These are phyloP conservation scores for Aureobasidium sp. DNA, from an alignment of 2,329 filamentous ascomycete genomes.

Conservation along the genomic window DNA sequence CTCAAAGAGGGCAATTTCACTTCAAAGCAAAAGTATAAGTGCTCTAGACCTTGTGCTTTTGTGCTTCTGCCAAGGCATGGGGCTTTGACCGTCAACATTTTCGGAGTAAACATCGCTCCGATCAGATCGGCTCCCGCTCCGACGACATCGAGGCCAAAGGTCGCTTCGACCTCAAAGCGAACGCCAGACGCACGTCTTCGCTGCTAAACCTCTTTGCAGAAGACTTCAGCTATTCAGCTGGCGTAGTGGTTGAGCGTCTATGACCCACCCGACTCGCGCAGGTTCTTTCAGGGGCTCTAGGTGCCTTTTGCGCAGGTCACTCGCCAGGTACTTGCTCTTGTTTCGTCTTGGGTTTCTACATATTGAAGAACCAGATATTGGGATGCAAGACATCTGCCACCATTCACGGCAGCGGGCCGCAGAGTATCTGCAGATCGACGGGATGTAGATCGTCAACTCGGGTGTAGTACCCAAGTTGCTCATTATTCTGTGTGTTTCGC, in stretches of 20 bases:
- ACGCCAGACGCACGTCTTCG: background rate
- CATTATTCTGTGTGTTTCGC: background rate
- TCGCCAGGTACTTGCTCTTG: background rate
- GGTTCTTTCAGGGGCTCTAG: background rate
- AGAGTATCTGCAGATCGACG: background rate
- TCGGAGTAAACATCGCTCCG: background rate
- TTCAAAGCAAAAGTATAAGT: background rate
- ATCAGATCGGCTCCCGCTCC: background rate
- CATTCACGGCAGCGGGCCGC: slow-evolving; percentile 1
- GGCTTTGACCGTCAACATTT: background rate
- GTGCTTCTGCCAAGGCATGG: background rate
- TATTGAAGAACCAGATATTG: background rate
- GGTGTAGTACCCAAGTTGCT: background rate
- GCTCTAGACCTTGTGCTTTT: background rate
- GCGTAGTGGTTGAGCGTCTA: background rate
- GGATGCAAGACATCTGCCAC: slow-evolving; percentile 1
- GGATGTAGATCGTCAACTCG: background rate
- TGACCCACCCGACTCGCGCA: background rate
- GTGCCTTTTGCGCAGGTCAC: background rate
- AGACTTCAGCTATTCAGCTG: background rate
- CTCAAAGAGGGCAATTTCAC: background rate
- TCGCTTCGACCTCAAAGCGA: background rate
- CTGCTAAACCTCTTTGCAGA: background rate
- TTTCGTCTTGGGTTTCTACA: background rate
- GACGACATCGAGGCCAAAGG: background rate